Percentiles rank a stretch among this genome's conserved stretches.
These are phyloP conservation scores for Sindora glabra DNA, from an alignment of 306 rosid genomes.

Conservation along the genomic window DNA sequence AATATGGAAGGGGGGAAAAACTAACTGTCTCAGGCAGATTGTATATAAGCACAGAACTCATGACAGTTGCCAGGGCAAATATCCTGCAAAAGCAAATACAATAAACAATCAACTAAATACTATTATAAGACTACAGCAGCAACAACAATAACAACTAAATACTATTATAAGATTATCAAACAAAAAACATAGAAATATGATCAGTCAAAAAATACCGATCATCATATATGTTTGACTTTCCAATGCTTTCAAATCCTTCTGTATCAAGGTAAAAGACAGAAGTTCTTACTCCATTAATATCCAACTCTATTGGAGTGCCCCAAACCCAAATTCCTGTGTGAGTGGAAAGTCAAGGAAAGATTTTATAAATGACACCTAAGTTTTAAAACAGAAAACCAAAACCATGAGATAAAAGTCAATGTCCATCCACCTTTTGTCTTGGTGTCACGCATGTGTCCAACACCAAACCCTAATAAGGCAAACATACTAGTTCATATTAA, in stretches of 20 bases:
- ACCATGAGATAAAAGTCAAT: constrained; percentile 16
- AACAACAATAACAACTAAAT: constrained; percentile 16
- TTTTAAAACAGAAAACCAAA: background rate
- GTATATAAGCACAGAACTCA: constrained; percentile 93
- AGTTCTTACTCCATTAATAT: constrained; percentile 77
- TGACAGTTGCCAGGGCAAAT: constrained; percentile 87
- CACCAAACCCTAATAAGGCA: constrained; percentile 72
- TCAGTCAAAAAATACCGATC: constrained; percentile 65
- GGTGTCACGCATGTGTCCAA: constrained; percentile 98
- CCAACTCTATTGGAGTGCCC: constrained; percentile 83
- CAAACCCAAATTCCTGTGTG: constrained; percentile 90
- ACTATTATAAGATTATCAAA: background rate
- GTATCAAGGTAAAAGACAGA: constrained; percentile 91
- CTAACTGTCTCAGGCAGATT: constrained; percentile 94
- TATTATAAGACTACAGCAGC: background rate
- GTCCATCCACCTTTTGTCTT: constrained; percentile 72
- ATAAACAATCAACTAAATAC: constrained; percentile 12
- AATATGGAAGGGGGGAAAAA: background rate
- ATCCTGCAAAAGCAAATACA: constrained; percentile 92
- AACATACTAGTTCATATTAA: background rate
- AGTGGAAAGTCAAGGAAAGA: background rate
- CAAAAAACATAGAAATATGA: constrained; percentile 6
- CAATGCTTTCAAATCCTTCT: constrained; percentile 95
- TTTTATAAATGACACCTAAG: background rate
- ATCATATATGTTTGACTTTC: constrained; percentile 95